Percentiles rank a stretch among this genome's conserved stretches.
Conservation (phyloP, 2,329 filamentous ascomycete species). For the Colletotrichum scovillei region DNA sequence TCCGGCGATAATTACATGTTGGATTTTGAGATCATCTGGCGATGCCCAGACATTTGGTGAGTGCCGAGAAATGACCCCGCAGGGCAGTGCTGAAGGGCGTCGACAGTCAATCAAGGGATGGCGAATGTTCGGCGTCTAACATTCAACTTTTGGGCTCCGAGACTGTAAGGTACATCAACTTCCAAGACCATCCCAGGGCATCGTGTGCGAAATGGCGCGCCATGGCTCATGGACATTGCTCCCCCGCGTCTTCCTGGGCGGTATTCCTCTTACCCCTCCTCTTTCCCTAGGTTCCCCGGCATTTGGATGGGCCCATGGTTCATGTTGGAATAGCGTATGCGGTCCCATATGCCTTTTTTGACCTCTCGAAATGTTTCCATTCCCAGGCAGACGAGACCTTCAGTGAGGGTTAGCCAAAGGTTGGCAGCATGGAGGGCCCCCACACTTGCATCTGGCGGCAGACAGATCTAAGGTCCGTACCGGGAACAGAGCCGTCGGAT, state of each 20-base stretch:
- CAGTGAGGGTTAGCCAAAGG: constrained; percentile 10
- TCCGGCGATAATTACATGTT: background rate
- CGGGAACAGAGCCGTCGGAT: constrained; percentile 23
- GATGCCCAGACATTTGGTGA: constrained; percentile 27
- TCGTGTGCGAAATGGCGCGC: constrained; percentile 1
- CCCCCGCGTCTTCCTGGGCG: constrained; percentile 20
- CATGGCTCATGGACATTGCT: background rate
- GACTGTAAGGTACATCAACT: constrained; percentile 1
- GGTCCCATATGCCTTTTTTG: background rate
- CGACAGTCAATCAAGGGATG: constrained; percentile 21
- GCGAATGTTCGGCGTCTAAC: constrained; percentile 24
- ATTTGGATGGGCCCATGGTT: constrained; percentile 18
- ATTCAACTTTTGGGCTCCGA: constrained; percentile 30
- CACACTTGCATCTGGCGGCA: constrained; percentile 35
- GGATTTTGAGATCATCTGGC: background rate
- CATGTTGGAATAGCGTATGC: background rate
- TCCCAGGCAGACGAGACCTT: background rate
- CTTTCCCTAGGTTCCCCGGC: constrained; percentile 14
- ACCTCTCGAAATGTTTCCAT: constrained; percentile 10
- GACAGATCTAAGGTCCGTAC: constrained; percentile 35
- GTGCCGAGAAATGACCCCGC: constrained; percentile 30
- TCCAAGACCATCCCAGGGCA: background rate
- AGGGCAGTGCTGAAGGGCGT: constrained; percentile 32
- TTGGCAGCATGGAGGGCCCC: constrained; percentile 23
- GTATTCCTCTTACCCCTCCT: constrained; percentile 24